These are phyloP conservation scores for Lophiostoma macrostomum DNA, from an alignment of 495 filamentous ascomycete genomes.

Conservation along the genomic window DNA sequence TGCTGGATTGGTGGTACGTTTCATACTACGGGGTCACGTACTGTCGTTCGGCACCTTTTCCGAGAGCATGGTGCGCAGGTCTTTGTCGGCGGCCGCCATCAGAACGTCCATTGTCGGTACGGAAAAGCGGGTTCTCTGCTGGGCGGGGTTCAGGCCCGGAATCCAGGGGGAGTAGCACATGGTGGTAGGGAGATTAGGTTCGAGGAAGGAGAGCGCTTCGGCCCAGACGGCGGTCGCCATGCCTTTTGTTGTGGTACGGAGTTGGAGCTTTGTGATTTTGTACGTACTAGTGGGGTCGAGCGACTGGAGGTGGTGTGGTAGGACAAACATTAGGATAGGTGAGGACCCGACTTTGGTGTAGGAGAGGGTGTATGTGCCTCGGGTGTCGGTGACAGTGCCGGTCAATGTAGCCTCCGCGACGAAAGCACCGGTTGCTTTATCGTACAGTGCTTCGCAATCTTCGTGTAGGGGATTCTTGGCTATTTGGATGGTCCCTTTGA, in stretches of 20 bases:
- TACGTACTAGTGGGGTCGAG: constrained; percentile 60
- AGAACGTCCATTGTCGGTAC: constrained; percentile 52
- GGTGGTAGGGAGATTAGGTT: constrained; percentile 62
- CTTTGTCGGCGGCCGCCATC: constrained; percentile 54
- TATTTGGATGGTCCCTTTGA: constrained; percentile 73
- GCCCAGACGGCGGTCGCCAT: constrained; percentile 67
- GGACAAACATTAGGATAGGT: constrained; percentile 77
- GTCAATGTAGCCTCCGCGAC: constrained; percentile 43
- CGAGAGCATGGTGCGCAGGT: constrained; percentile 68
- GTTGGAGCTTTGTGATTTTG: constrained; percentile 53
- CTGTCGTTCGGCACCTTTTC: constrained; percentile 70
- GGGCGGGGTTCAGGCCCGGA: constrained; percentile 41
- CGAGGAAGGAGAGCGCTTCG: constrained; percentile 76
- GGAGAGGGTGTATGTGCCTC: constrained; percentile 65
- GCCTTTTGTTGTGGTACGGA: constrained; percentile 87
- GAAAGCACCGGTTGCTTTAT: constrained; percentile 71
- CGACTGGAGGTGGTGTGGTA: constrained; percentile 80
- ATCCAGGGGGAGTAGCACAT: constrained; percentile 78
- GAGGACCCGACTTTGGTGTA: constrained; percentile 65
- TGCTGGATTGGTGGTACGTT: no score
- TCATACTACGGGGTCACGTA: no score
- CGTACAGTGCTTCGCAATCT: constrained; percentile 63
- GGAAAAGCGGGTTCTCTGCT: constrained; percentile 41
- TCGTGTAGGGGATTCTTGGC: constrained; percentile 64
- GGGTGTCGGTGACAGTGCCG: constrained; percentile 51